Base-by-base conservation (phyloP, 371 early-diverging fungal species). In the Paraphysoderma sedebokerense region DNA sequence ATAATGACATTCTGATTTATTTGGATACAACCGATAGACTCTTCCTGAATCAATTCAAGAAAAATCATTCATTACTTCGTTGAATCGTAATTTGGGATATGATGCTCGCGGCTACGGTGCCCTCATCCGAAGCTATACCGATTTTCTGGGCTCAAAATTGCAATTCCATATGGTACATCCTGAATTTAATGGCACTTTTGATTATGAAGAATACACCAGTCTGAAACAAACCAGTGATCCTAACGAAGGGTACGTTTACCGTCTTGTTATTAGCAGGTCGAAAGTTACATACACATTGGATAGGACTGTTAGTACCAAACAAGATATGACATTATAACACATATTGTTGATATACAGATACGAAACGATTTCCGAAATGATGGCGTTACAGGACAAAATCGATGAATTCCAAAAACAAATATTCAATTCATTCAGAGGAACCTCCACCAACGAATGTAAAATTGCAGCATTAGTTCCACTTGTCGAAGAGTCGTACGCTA, bases 171-270 rank as follows among this genome's bases (percentile, higher is more conserved):
- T 77, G 26, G 62, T 76, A 17, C 90, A 93, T 60, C 87, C 91
- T 7, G 90, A 90, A 49, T 97, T 95, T 57, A 86, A 77, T 47
- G 95, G 89, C 23, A 79, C 73, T 46, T 95, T 97, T 65, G 92
- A 92, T 56, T 97, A 93, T 61, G 85, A 95, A 51, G 98, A 97
- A 56, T 97, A 92, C 49, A 77, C 89, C 27, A 81, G 86, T 31
- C 66, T 93, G 48, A 84, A 83, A 59, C 85, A 87, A 36, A 84
- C 88, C 44, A 86, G 91, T 55, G 93, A 95, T 66, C 93, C 93
- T 11, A 92, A 97, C 61, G 95, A 93, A 74, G 95, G 98, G 76
- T 92, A 74, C 47, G 51, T 55, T 19, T 17, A 12, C 11, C 19
- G 19, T 23, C n/a, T n/a, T n/a, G n/a, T n/a, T n/a, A n/a, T n/a